Conservation (phyloP, 306 rosid species). For the Dalbergia oliveri region DNA sequence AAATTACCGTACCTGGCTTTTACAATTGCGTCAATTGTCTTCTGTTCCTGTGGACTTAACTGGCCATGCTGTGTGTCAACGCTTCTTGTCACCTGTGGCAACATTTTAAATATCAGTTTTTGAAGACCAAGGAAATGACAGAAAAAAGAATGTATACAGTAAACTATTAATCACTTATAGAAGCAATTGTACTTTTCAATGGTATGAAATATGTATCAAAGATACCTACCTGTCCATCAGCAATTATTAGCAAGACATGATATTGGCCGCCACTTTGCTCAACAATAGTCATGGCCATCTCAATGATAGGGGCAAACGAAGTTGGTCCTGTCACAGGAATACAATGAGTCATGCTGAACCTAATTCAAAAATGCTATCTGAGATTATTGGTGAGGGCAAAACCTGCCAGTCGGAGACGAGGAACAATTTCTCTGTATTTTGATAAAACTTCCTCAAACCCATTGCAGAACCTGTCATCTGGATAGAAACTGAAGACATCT, state of each 20-base stretch:
- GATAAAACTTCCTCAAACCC: slow-evolving; percentile 85
- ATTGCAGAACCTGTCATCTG: slow-evolving; percentile 65
- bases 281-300: slow-evolving; percentile 88
- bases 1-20: slow-evolving; percentile 73
- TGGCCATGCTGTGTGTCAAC: slow-evolving; percentile 70
- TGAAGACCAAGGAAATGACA: slow-evolving; percentile 3
- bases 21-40: slow-evolving; percentile 86
- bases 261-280: slow-evolving; percentile 92
- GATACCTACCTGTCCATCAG: slow-evolving; percentile 97
- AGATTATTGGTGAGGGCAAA: background rate
- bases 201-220: slow-evolving; percentile 5
- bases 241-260: slow-evolving; percentile 90
- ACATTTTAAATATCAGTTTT: slow-evolving; percentile 12
- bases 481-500: slow-evolving; percentile 78
- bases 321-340: slow-evolving; percentile 75
- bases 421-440: slow-evolving; percentile 76
- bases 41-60: slow-evolving; percentile 80
- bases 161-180: background rate
- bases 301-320: slow-evolving; percentile 91
- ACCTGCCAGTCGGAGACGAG: slow-evolving; percentile 83
- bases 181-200: slow-evolving; percentile 1
- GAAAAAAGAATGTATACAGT: slow-evolving; percentile 7
- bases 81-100: slow-evolving; percentile 83
- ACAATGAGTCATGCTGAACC: slow-evolving; percentile 23
- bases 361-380: slow-evolving; percentile 10